Evolutionary conservation across 345 rosid genomes (phyloP).

Genomic region (Odontarrhena argentea): DNA sequence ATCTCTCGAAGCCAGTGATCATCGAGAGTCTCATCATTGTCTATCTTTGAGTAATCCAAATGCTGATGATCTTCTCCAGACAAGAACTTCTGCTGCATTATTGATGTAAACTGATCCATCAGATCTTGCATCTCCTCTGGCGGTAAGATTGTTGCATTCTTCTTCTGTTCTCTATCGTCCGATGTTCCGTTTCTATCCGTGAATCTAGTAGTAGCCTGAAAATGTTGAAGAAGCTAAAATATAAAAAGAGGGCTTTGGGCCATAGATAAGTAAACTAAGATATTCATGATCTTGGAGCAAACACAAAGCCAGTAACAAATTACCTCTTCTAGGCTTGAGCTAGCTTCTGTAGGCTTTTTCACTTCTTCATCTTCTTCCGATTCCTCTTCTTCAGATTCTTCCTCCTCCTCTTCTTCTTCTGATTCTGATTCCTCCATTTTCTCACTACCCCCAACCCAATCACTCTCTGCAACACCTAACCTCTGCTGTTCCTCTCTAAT

Average conservation of each 20-base stretch:
- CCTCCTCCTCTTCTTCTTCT: slow-evolving; percentile 50
- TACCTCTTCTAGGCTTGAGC: slow-evolving; percentile 37
- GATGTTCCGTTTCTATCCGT: not conserved
- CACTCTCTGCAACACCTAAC: slow-evolving; percentile 77
- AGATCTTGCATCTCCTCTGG: slow-evolving; percentile 70
- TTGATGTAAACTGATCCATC: slow-evolving; percentile 78
- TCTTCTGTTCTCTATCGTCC: slow-evolving; percentile 14
- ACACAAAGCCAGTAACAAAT: not conserved
- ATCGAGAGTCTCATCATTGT: slow-evolving; percentile 78
- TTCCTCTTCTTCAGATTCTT: slow-evolving; percentile 45
- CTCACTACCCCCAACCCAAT: slow-evolving; percentile 83
- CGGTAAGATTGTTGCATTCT: slow-evolving; percentile 44
- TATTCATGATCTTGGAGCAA: not conserved
- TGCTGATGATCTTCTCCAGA: slow-evolving; percentile 84
- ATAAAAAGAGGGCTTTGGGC: not conserved
- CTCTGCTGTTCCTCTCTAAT: slow-evolving; percentile 90
- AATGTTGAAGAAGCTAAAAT: not conserved
- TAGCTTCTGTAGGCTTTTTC: slow-evolving; percentile 24
- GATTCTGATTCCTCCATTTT: slow-evolving; percentile 58
- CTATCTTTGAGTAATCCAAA: slow-evolving; percentile 87
- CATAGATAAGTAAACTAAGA: not conserved
- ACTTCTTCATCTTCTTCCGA: slow-evolving; percentile 35
- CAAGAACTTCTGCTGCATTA: slow-evolving; percentile 92
- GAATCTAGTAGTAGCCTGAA: slow-evolving; percentile 24
- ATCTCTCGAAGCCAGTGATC: slow-evolving; percentile 92